Percentiles rank a stretch among this genome's conserved stretches.
Conservation (phyloP, 73 alveolate species). For the Tetrahymena malaccensis region DNA sequence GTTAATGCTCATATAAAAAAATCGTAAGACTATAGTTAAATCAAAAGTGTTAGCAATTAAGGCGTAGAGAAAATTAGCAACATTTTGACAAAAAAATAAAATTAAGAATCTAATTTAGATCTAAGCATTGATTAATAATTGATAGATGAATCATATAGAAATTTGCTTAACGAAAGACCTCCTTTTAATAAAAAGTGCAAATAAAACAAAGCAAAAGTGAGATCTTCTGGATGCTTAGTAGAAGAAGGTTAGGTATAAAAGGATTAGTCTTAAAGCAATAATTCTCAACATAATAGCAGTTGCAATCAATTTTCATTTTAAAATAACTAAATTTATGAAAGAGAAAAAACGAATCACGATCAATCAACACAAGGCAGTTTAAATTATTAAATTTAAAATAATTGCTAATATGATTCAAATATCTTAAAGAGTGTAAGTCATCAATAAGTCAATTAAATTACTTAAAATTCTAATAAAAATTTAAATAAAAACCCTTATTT, state of each 20-base stretch:
- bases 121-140: not conserved
- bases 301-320: not conserved
- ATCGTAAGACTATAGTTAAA: not conserved
- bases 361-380: not conserved
- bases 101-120: not conserved
- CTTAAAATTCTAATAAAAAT: not conserved
- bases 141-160: not conserved
- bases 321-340: not conserved
- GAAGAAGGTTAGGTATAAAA: not conserved
- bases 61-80: not conserved
- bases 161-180: not conserved
- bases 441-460: too few species aligned
- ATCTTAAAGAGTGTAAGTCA: not conserved
- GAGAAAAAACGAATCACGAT: not conserved
- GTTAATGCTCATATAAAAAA: not conserved
- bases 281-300: not conserved
- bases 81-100: not conserved
- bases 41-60: not conserved
- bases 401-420: not conserved
- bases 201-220: not conserved
- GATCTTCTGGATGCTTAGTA: not conserved
- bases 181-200: not conserved
- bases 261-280: not conserved
- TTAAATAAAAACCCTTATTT: too few species aligned
- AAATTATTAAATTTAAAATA: not conserved